phyloP scores from a whole-genome alignment of 164 flowering plant species.

The Sedum album region DNA sequence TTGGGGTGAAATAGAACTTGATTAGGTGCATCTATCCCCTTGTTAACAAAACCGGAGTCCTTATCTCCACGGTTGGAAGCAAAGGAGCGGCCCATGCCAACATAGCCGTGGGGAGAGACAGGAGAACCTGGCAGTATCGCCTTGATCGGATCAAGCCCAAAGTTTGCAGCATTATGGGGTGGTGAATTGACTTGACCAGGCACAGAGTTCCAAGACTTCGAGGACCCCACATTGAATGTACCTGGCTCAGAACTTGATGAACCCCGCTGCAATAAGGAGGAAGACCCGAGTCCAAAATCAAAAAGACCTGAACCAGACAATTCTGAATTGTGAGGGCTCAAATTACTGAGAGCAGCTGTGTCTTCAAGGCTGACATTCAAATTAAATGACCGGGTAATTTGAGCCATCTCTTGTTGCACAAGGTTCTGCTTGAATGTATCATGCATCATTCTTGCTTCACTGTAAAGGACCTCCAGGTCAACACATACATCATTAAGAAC shows the following conservation, averaged over 20 bases:
- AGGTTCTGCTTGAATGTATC: not conserved
- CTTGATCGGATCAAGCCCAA: conserved; percentile 3
- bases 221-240: not conserved
- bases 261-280: not conserved
- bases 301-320: not conserved
- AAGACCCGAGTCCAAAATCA: not conserved
- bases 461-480: not conserved
- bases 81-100: not conserved
- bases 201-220: not conserved
- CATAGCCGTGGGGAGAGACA: not conserved
- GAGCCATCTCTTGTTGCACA: not conserved
- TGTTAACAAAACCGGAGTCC: not conserved
- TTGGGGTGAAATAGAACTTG: not conserved
- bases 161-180: not conserved
- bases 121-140: not conserved
- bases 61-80: not conserved
- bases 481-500: not conserved
- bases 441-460: not conserved
- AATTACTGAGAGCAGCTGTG: not conserved
- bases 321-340: not conserved
- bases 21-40: not conserved
- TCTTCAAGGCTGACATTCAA: not conserved
- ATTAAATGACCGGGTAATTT: not conserved
- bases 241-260: conserved; percentile 1
- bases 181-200: not conserved